Conservation (phyloP, 108 stramenopile species). For the Skeletonema tropicum region DNA sequence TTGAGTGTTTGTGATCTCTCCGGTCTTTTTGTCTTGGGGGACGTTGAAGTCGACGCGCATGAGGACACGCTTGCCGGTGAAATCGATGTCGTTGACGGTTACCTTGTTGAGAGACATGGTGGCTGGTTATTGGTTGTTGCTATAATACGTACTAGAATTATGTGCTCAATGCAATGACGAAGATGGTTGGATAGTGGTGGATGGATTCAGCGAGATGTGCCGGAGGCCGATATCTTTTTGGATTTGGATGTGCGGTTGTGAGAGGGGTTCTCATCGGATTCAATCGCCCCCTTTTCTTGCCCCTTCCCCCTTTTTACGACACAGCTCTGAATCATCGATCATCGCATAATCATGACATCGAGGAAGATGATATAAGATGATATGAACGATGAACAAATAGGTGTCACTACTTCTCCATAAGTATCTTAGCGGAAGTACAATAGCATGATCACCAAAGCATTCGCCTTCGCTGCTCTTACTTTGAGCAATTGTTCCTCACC, state of each 20-base stretch:
- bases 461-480: not conserved
- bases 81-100: conserved; percentile 14
- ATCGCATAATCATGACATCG: no score
- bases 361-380: no score
- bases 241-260: not conserved
- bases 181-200: not conserved
- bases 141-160: no score
- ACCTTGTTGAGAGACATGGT: conserved; percentile 22
- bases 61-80: conserved; percentile 19
- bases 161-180: no score
- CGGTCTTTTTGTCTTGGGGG: not conserved
- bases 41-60: conserved; percentile 15
- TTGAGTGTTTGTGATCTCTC: conserved; percentile 29
- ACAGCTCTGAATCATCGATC: no score
- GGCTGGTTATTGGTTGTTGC: not conserved
- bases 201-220: not conserved
- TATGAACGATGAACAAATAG: no score
- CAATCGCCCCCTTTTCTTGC: no score
- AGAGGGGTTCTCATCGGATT: not conserved
- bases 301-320: no score
- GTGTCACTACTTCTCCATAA: no score
- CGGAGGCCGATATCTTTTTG: not conserved
- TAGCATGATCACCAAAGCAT: not conserved
- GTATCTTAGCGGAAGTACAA: no score
- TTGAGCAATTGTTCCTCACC: not conserved